phyloP scores from a whole-genome alignment of 306 rosid genomes.

The Cucurbita maxima region DNA sequence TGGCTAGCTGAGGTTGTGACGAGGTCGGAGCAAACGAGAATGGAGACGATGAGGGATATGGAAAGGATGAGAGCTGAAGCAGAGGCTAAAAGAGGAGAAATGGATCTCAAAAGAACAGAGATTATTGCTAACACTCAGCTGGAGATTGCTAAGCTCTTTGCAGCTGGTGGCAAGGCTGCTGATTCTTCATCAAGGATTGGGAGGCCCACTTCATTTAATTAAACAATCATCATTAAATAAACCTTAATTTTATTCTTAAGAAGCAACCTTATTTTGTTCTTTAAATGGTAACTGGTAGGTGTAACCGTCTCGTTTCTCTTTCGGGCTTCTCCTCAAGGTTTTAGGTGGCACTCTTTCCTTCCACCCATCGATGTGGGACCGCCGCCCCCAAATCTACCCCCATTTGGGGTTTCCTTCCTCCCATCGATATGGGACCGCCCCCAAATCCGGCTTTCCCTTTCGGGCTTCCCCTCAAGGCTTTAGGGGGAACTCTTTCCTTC shows the following conservation, averaged over 20 bases:
- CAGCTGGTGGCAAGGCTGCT: constrained; percentile 48
- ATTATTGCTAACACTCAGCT: constrained; percentile 86
- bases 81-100: constrained; percentile 81
- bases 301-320: no score
- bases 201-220: constrained; percentile 34
- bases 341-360: no score
- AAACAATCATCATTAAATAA: background rate
- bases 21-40: constrained; percentile 71
- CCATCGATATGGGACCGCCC: no score
- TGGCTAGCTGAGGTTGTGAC: constrained; percentile 89
- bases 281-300: no score
- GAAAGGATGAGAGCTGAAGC: constrained; percentile 91
- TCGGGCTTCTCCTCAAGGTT: no score
- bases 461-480: no score
- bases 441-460: no score
- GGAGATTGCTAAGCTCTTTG: constrained; percentile 89
- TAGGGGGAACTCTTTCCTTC: no score
- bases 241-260: background rate
- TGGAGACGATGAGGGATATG: constrained; percentile 80
- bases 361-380: no score
- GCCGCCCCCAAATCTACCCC: no score
- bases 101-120: constrained; percentile 81
- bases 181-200: constrained; percentile 89
- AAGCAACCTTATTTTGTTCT: no score
- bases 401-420: no score